Evolutionary conservation across 768 basidiomycete genomes (phyloP).

Genomic region (Mycena chlorophos): DNA sequence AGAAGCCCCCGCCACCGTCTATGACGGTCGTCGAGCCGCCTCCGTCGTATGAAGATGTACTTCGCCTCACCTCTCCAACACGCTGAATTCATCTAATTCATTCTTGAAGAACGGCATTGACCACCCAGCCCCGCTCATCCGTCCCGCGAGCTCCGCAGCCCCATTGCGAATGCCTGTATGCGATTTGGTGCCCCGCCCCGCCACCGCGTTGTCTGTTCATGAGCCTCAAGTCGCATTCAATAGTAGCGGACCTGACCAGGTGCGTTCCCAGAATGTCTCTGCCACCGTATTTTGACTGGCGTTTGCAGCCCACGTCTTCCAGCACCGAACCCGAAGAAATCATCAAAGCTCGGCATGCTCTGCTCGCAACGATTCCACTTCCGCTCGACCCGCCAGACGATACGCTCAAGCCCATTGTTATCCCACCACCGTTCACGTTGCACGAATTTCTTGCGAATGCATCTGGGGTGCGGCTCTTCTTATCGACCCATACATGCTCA

Average conservation of each 20-base stretch:
- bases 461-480: slow-evolving; percentile 43
- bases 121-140: slow-evolving; percentile 15
- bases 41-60: slow-evolving; percentile 27
- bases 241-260: too few species aligned
- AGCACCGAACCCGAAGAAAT: too few species aligned
- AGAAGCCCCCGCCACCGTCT: too few species aligned
- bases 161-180: slow-evolving; percentile 11
- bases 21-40: slow-evolving; percentile 36
- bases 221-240: too few species aligned
- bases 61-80: too few species aligned
- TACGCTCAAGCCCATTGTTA: slow-evolving; percentile 64
- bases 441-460: slow-evolving; percentile 67
- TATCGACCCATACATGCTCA: background rate
- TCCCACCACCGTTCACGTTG: slow-evolving; percentile 62
- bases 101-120: slow-evolving; percentile 21
- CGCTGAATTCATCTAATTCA: background rate
- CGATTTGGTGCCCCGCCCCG: background rate
- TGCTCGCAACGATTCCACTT: slow-evolving; percentile 61
- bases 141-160: slow-evolving; percentile 7
- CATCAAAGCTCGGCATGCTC: slow-evolving; percentile 48
- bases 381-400: slow-evolving; percentile 65
- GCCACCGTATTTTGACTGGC: too few species aligned
- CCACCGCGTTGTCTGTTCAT: background rate
- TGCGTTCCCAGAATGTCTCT: too few species aligned
- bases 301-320: too few species aligned